Evolutionary conservation across 352 stramenopile species (phyloP).

Genomic region (Phytophthora brassicae): DNA sequence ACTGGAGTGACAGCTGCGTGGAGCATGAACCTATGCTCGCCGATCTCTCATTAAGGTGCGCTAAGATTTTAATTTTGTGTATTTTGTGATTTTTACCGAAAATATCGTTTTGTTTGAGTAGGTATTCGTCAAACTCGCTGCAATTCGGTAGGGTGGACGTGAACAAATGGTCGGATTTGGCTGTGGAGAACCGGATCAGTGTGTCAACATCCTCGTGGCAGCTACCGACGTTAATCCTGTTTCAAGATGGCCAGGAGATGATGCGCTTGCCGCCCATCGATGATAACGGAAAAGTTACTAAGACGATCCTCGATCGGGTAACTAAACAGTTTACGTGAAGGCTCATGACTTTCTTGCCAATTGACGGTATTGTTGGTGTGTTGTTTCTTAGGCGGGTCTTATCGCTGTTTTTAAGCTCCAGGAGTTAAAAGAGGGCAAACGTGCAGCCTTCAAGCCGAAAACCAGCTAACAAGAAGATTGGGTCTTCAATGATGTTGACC

Average conservation of each 20-base stretch:
- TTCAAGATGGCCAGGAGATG: slow-evolving; percentile 58
- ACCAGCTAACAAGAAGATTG: slow-evolving; percentile 19
- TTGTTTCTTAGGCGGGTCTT: slow-evolving; percentile 37
- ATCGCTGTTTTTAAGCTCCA: slow-evolving; percentile 54
- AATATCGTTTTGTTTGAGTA: slow-evolving; percentile 18
- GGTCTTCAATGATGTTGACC: no score
- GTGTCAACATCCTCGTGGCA: slow-evolving; percentile 67
- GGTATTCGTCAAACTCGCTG: slow-evolving; percentile 51
- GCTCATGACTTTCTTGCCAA: not conserved
- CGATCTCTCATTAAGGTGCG: slow-evolving; percentile 61
- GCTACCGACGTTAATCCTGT: slow-evolving; percentile 75
- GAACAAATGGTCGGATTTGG: slow-evolving; percentile 64
- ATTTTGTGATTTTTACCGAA: not conserved
- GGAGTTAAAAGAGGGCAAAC: slow-evolving; percentile 57
- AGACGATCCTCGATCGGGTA: slow-evolving; percentile 65
- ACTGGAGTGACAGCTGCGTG: slow-evolving; percentile 76
- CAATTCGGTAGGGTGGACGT: slow-evolving; percentile 72
- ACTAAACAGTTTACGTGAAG: not conserved
- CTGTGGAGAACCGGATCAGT: slow-evolving; percentile 57
- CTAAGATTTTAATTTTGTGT: not conserved
- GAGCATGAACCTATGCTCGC: slow-evolving; percentile 76
- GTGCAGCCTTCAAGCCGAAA: slow-evolving; percentile 40
- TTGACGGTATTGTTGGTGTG: not conserved
- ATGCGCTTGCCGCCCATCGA: slow-evolving; percentile 62
- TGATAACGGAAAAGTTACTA: slow-evolving; percentile 51